Evolutionary conservation across 148 eudicot species (phyloP), one percentile per base, ranked within the genome.

Genomic region (Spergularia bocconei): DNA sequence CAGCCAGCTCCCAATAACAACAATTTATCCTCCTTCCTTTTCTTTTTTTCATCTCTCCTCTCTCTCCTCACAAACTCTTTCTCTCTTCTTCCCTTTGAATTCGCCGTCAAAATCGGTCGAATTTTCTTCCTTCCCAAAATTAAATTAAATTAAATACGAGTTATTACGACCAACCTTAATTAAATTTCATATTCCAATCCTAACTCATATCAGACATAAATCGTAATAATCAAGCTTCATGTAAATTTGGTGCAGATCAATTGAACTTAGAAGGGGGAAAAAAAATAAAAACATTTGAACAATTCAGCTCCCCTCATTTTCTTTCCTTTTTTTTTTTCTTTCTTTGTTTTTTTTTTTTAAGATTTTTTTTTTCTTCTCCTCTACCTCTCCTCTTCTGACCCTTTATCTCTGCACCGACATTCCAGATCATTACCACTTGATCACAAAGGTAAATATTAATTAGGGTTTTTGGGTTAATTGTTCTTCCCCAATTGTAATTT

Each of bases 51-150:
- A 36, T 38, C 13, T 20, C 11, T 21, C 21, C 76, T 10, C 14
- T 10, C 14, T 52, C 65, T 54, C 21, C 11, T 15, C 7, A 2
- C 66, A 29, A 54, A 48, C 19, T 41, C 44, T 19, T 0, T 44
- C 41, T 55, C 36, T 39, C 53, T 47, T 52, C 36, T 19, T 11
- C 16, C 69, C 75, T 23, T 20, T 39, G 29, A 69, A 33, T 16
- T 72, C 79, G 83, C 83, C 79, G 79, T 75, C 68, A 72, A 57
- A 76, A 38, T 71, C 61, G 81, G 83, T 61, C 48, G 79, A 70
- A 25, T 78, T 66, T 50, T 19, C 65, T 11, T 21, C 20, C 7
- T 44, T 6, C 48, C 10, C 10, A 44, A 44, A 44, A 44, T 6
- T 6, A 47, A 21, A 29, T 47, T 70, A 56, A 56, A 14, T 6